Evolutionary conservation across 2,329 filamentous ascomycete genomes (phyloP).

Genomic region (Teratosphaeria zuluensis): DNA sequence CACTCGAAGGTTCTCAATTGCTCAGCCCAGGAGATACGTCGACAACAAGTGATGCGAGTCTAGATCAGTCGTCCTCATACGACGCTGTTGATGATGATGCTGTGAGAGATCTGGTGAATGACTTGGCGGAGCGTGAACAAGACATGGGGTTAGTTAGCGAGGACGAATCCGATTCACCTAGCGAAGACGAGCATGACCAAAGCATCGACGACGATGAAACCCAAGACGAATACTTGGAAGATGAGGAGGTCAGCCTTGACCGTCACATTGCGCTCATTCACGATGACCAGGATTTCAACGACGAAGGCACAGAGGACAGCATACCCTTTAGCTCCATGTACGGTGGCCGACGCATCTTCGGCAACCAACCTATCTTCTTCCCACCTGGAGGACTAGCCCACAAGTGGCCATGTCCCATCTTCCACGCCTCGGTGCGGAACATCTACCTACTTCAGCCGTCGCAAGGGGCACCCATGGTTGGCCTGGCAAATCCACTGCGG

Average conservation of each 20-base stretch:
- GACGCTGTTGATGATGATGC: not conserved
- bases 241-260: not conserved
- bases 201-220: not conserved
- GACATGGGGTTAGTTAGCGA: not conserved
- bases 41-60: not conserved
- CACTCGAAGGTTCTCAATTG: not conserved
- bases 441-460: constrained; percentile 35
- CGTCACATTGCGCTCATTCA: not conserved
- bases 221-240: not conserved
- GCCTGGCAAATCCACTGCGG: constrained; percentile 28
- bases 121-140: not conserved
- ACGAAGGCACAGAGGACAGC: constrained; percentile 19
- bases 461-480: constrained; percentile 22
- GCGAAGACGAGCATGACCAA: not conserved
- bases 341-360: constrained; percentile 16
- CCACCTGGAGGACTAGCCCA: constrained; percentile 17
- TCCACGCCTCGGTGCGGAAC: constrained; percentile 32
- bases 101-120: not conserved
- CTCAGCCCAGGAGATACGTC: not conserved
- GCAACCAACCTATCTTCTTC: constrained; percentile 19
- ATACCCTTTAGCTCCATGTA: constrained; percentile 16
- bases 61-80: not conserved
- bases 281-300: constrained; percentile 10
- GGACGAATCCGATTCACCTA: not conserved
- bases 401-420: constrained; percentile 30